Evolutionary conservation across 2,329 filamentous ascomycete species (phyloP).

Genomic region (Paraphaeosphaeria sporulosa): DNA sequence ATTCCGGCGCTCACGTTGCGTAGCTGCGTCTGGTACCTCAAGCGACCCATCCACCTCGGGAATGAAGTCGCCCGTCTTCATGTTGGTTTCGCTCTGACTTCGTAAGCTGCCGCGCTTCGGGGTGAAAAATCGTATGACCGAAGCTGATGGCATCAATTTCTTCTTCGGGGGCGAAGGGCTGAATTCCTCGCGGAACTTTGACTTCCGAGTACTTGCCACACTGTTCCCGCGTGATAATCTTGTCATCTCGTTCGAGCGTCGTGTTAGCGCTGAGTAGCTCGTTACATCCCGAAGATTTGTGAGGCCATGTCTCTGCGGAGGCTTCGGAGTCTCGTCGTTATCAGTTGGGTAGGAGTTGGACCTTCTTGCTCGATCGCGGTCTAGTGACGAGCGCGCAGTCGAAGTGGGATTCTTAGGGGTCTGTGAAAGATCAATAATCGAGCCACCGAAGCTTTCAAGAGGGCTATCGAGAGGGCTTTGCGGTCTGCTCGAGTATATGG

Average conservation of each 20-base stretch:
- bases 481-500: constrained; percentile 51
- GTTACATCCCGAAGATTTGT: constrained; percentile 18
- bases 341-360: constrained; percentile 35
- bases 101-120: constrained; percentile 36
- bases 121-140: constrained; percentile 42
- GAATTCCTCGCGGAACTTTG: constrained; percentile 48
- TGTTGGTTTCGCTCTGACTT: constrained; percentile 43
- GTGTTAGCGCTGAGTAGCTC: not conserved
- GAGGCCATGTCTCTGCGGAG: constrained; percentile 19
- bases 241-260: constrained; percentile 4
- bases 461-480: constrained; percentile 41
- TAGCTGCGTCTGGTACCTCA: constrained; percentile 23
- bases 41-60: constrained; percentile 29
- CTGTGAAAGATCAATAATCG: constrained; percentile 28
- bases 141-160: constrained; percentile 31
- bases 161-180: constrained; percentile 40
- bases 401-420: constrained; percentile 18
- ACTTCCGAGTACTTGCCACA: constrained; percentile 40
- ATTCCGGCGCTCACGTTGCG: constrained; percentile 31
- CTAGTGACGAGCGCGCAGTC: constrained; percentile 16
- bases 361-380: constrained; percentile 21
- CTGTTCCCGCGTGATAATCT: constrained; percentile 34
- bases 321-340: constrained; percentile 34
- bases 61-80: constrained; percentile 20
- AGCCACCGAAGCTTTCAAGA: constrained; percentile 32